Evolutionary conservation across 2,329 filamentous ascomycete genomes (phyloP).

Genomic region (Coniochaeta sp.): DNA sequence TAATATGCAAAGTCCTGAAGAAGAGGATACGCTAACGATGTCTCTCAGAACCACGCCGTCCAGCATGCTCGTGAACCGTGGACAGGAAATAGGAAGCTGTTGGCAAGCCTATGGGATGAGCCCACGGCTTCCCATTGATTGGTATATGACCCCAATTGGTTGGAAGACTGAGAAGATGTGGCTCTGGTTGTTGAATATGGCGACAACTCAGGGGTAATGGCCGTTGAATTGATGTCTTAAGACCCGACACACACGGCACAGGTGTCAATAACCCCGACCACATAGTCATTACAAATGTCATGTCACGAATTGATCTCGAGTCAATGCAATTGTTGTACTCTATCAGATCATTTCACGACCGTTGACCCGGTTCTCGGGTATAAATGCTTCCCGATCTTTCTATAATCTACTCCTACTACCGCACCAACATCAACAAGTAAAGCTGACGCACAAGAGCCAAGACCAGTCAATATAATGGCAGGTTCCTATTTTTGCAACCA

Average conservation of each 20-base stretch:
- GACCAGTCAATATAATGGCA: neutral
- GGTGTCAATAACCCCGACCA: no score
- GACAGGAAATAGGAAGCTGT: constrained; percentile 12
- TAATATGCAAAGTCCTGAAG: neutral
- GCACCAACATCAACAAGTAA: neutral
- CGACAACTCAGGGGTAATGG: no score
- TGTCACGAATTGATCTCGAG: no score
- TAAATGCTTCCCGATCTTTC: neutral
- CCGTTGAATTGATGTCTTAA: no score
- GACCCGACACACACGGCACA: no score
- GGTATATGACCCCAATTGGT: neutral
- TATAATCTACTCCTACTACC: neutral
- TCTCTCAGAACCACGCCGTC: constrained; percentile 14
- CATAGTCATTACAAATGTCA: no score
- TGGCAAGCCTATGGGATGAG: constrained; percentile 16
- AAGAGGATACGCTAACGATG: neutral
- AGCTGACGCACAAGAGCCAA: neutral
- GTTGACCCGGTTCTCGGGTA: no score
- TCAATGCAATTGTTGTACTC: no score
- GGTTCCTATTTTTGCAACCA: neutral
- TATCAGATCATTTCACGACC: no score
- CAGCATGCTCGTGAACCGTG: constrained; percentile 17
- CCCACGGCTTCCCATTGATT: neutral
- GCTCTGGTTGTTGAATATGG: no score
- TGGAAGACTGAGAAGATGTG: no score